Evolutionary conservation across 257 asterid species (phyloP).

Genomic region (Voacanga thouarsii): DNA sequence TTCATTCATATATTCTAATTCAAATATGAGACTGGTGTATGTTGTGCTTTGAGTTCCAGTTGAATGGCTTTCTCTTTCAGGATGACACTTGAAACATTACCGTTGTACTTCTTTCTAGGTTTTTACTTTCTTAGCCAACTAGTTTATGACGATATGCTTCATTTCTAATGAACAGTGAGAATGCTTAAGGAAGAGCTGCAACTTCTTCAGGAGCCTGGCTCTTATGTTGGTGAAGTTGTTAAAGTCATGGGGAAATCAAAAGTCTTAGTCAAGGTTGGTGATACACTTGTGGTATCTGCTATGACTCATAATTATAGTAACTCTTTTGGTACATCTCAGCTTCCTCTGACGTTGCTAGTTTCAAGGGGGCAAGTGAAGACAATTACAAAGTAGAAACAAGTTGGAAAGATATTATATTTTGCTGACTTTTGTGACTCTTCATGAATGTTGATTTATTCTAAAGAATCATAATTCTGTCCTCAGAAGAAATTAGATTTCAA

Average conservation of each 20-base stretch:
- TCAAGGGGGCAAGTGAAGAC: not conserved
- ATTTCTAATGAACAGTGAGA: conserved; percentile 45
- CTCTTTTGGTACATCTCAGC: not conserved
- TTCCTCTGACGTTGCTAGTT: not conserved
- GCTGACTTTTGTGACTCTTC: not conserved
- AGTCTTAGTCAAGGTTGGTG: conserved; percentile 85
- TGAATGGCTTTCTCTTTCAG: not conserved
- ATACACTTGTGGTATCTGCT: not conserved
- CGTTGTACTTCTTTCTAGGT: not conserved
- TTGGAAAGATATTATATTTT: not conserved
- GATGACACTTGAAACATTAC: not conserved
- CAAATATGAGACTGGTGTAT: not conserved
- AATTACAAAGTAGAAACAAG: not conserved
- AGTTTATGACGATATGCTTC: not conserved
- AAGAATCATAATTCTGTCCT: not conserved
- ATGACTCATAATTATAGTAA: not conserved
- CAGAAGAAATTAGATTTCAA: not conserved
- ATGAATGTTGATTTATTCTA: not conserved
- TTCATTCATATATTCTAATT: not conserved
- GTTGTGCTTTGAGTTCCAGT: not conserved
- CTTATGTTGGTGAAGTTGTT: conserved; percentile 97
- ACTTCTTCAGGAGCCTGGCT: conserved; percentile 95
- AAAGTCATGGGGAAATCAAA: conserved; percentile 97
- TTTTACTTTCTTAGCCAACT: not conserved
- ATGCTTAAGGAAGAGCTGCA: conserved; percentile 92